Evolutionary conservation across 148 eudicot species (phyloP), one percentile per base, ranked within the genome.

Genomic region (Rhododendron kiyosumense): DNA sequence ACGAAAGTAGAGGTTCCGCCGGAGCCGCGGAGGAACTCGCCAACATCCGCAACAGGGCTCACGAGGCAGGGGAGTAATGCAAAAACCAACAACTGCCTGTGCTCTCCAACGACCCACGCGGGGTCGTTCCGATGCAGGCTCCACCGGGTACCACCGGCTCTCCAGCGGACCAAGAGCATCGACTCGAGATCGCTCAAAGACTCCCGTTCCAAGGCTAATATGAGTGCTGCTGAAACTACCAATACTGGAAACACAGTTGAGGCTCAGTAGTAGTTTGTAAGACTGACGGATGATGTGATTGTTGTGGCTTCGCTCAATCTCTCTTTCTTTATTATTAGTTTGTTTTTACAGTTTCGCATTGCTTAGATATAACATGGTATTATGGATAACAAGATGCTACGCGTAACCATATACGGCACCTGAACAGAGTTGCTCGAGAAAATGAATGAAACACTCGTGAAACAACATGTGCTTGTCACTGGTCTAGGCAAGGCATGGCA

Each of bases 121-220:
- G 91, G 93, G 11, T 91, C 93, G 34, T 91, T 90, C 84, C 63
- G 92, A 75, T 91, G 93, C 78, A 86, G 92, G 15, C 93, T 91
- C 26, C 93, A 91, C 88, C 88, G 92, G 14, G 45, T 59, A 24
- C 54, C 20, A 30, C 77, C 18, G 22, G 0, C 22, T 34, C 78
- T 91, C 41, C 91, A 90, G 46, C 81, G 90, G 41, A 78, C 89
- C 73, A 88, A 84, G 46, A 91, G 90, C 84, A 84, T 88, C 20
- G 79, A 73, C 18, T 32, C 85, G 0, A 38, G 5, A 8, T 18
- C 59, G 5, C 49, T n/a, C 81, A 83, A 86, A 24, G 83, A 46
- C 73, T 79, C 89, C 3, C 86, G 71, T 34, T 80, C 86, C 46
- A 67, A 28, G 74, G 74, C 34, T 67, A 11, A 67, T 67, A 67